phyloP scores from a whole-genome alignment of 179 eudicot genomes.

The Corrigiola litoralis region DNA sequence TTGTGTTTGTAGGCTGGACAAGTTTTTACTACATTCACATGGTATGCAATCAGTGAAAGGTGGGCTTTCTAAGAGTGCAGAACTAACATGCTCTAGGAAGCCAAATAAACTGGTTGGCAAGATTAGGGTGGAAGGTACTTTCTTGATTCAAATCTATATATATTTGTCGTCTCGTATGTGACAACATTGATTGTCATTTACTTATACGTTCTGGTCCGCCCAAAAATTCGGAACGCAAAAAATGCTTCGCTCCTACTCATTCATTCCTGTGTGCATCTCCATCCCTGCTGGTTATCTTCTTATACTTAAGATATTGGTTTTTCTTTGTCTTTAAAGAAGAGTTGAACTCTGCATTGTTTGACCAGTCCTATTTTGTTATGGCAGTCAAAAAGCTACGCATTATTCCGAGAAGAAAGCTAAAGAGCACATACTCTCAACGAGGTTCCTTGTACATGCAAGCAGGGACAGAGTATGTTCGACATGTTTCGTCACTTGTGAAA shows the following conservation, averaged over 20 bases:
- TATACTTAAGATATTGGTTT: no score
- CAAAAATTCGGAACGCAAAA: no score
- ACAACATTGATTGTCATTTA: no score
- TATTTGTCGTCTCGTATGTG: neutral
- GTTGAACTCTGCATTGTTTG: neutral
- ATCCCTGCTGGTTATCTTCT: no score
- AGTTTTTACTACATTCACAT: conserved; percentile 62
- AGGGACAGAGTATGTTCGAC: conserved; percentile 72
- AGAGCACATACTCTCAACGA: conserved; percentile 53
- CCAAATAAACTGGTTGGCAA: conserved; percentile 53
- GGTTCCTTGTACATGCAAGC: conserved; percentile 60
- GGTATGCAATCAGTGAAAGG: conserved; percentile 36
- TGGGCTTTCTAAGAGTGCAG: conserved; percentile 24
- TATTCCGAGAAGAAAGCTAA: conserved; percentile 58
- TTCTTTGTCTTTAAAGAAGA: no score
- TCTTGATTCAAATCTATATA: neutral
- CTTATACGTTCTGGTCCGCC: no score
- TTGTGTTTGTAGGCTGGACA: conserved; percentile 48
- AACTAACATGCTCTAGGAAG: conserved; percentile 45
- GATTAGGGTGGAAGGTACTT: conserved; percentile 74
- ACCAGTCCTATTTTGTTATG: neutral
- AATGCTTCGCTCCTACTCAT: no score
- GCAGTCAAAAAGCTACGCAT: conserved; percentile 75
- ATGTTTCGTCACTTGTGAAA: conserved; percentile 71
- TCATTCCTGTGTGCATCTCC: no score